Evolutionary conservation across 305 asterid genomes (phyloP).

Genomic region (Euphrasia arctica): DNA sequence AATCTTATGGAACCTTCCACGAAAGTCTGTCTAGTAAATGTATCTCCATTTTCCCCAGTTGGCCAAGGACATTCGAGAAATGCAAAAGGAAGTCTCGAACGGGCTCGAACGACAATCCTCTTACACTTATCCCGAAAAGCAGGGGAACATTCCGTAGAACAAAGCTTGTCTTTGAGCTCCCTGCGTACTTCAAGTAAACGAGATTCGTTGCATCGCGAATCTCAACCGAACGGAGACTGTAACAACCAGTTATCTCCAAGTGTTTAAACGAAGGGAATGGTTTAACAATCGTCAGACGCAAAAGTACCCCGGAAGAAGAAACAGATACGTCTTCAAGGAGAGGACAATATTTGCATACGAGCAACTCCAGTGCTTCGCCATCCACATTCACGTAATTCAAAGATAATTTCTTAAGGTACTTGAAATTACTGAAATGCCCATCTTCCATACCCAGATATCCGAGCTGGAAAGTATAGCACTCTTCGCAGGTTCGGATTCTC

Average conservation of each 20-base stretch:
- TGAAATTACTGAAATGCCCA: not conserved
- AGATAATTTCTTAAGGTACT: not conserved
- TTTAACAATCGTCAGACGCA: not conserved
- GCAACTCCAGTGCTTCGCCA: not conserved
- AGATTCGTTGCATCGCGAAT: constrained; percentile 16
- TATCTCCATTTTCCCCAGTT: not conserved
- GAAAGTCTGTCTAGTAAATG: not conserved
- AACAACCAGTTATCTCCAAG: constrained; percentile 6
- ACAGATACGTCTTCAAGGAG: not conserved
- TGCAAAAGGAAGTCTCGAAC: not conserved
- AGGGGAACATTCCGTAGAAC: not conserved
- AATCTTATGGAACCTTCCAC: not conserved
- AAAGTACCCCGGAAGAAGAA: not conserved
- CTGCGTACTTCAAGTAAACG: not conserved
- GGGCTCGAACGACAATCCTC: constrained; percentile 2
- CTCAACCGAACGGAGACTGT: not conserved
- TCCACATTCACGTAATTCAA: not conserved
- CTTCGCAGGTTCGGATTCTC: not conserved
- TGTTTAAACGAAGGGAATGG: not conserved
- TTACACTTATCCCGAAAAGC: not conserved
- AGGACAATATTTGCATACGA: not conserved
- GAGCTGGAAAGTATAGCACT: not conserved
- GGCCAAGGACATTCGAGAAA: not conserved
- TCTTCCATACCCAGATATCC: not conserved
- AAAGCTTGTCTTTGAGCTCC: not conserved